These are phyloP conservation scores for Nephelium lappaceum DNA, from an alignment of 345 rosid genomes.

Conservation along the genomic window DNA sequence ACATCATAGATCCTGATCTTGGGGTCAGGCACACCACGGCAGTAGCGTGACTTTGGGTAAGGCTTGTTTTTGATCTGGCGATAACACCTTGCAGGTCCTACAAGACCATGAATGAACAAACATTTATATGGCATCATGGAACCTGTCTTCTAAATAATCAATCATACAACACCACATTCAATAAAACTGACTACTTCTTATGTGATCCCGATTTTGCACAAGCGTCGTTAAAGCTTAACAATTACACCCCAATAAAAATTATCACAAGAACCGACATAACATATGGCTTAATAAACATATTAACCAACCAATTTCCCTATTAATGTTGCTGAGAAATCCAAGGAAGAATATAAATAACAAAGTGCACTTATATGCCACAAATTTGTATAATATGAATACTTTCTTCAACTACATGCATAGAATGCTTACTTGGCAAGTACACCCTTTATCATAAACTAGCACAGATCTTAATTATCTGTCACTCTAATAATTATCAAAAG, in stretches of 20 bases:
- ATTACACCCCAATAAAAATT: no score
- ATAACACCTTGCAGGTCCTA: slow-evolving; percentile 69
- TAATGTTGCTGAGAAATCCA: background rate
- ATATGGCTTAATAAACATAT: background rate
- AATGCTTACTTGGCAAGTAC: no score
- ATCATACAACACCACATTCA: background rate
- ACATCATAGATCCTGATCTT: slow-evolving; percentile 83
- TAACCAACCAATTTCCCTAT: background rate
- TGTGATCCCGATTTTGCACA: background rate
- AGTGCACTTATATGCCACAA: no score
- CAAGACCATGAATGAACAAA: background rate
- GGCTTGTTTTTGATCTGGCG: slow-evolving; percentile 80
- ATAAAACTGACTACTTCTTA: background rate
- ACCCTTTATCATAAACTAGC: no score
- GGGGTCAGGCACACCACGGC: slow-evolving; percentile 80
- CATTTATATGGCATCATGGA: background rate
- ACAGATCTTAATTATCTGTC: no score
- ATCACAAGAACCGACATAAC: background rate
- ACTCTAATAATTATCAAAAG: no score
- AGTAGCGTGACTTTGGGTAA: slow-evolving; percentile 65
- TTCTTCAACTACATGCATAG: no score
- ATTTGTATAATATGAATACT: no score
- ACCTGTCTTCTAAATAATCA: background rate
- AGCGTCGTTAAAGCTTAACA: background rate
- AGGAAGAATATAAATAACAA: no score